A percentile compares a stretch with the other conserved stretches of the same genome.
These are phyloP conservation scores for Claviceps maximensis DNA, from an alignment of 2,329 filamentous ascomycete species.

Conservation along the genomic window DNA sequence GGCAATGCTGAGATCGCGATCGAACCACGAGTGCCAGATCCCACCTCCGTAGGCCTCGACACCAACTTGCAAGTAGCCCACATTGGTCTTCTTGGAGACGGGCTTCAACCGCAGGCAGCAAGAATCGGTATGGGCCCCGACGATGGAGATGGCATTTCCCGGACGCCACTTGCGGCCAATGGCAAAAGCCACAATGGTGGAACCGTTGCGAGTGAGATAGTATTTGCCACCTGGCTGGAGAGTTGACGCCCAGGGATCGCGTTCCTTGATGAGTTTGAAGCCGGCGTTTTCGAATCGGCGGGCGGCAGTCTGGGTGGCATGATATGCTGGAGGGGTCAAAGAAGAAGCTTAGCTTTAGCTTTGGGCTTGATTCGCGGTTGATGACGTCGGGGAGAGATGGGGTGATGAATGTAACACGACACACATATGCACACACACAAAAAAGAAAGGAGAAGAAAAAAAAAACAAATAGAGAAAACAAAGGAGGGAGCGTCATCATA, in stretches of 20 bases:
- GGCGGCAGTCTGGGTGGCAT: constrained; percentile 73
- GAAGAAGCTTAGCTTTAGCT: not conserved
- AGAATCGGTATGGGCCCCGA: constrained; percentile 93
- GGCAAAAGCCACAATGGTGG: constrained; percentile 84
- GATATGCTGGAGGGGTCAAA: constrained; percentile 55
- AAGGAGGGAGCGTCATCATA: constrained; percentile 30
- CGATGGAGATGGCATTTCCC: constrained; percentile 81
- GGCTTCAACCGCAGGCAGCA: constrained; percentile 88
- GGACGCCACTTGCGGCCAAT: constrained; percentile 84
- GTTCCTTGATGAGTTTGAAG: constrained; percentile 80
- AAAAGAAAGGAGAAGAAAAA: not conserved
- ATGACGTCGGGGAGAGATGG: too few species aligned
- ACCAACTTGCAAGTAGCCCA: constrained; percentile 85
- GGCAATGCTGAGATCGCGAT: constrained; percentile 82
- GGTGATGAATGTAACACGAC: too few species aligned
- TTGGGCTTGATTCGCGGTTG: too few species aligned
- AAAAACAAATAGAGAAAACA: not conserved
- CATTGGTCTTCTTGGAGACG: constrained; percentile 73
- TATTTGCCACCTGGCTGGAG: constrained; percentile 85
- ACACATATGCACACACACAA: too few species aligned
- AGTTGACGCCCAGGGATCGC: constrained; percentile 71
- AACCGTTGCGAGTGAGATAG: constrained; percentile 87
- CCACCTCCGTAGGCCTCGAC: constrained; percentile 96
- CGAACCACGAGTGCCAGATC: constrained; percentile 98
- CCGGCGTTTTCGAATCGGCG: constrained; percentile 67